Conservation (phyloP, 768 basidiomycete species). For the Kockovaella imperatae region DNA sequence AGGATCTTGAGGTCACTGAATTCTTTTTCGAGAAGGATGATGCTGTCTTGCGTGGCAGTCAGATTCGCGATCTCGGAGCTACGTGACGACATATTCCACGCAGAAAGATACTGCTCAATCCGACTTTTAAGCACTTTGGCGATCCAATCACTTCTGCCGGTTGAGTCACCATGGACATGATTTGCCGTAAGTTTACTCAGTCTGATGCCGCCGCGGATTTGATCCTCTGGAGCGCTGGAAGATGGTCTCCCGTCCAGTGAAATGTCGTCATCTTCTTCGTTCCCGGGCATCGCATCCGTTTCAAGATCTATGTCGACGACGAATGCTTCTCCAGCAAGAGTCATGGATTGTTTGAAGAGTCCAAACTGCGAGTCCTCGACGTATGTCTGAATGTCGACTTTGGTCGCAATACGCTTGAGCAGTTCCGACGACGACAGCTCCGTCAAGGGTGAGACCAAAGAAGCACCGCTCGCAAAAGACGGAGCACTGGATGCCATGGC, state of each 20-base stretch:
- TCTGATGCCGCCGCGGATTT: constrained; percentile 3
- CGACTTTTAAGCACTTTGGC: background rate
- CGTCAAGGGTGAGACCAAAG: constrained; percentile 13
- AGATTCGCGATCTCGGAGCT: no score
- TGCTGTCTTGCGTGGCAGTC: no score
- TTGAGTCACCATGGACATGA: constrained; percentile 19
- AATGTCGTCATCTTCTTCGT: constrained; percentile 19
- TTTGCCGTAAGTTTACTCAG: constrained; percentile 22
- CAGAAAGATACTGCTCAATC: constrained; percentile 3
- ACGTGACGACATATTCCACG: no score
- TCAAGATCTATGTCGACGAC: constrained; percentile 37
- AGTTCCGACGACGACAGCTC: constrained; percentile 15
- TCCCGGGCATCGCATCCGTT: constrained; percentile 13
- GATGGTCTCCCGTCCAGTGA: constrained; percentile 2
- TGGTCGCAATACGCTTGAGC: constrained; percentile 15
- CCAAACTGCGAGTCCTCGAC: constrained; percentile 40
- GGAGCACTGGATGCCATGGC: no score
- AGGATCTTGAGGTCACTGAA: constrained; percentile 21
- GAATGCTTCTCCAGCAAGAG: constrained; percentile 29
- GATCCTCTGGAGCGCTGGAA: background rate
- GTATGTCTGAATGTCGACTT: constrained; percentile 25
- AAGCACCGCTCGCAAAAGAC: no score
- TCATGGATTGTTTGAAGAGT: constrained; percentile 26
- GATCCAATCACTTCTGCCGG: constrained; percentile 5
- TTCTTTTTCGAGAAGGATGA: no score